Evolutionary conservation across 2,329 filamentous ascomycete species (phyloP), one percentile per base, ranked within the genome.

Genomic region (Clonostachys solani): DNA sequence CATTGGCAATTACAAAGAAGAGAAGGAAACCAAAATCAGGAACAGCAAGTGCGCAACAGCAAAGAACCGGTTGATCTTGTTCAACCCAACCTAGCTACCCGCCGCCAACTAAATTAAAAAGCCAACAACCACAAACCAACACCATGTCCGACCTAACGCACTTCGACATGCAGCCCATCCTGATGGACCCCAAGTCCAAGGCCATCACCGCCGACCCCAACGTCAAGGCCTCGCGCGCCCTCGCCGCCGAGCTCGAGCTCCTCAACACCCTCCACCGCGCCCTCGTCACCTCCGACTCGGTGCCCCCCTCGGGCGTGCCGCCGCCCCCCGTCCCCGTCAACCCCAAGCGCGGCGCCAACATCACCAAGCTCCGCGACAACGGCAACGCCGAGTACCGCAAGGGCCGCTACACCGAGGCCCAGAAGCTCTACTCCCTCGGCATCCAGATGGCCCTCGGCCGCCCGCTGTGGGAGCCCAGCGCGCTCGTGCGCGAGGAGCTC

Each of bases 321-420:
- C 91, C 92, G 6, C 87, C 92, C 0, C 94, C 94, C 0, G 79
- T 95, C 40, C 92, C 92, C 50, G 86, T 96, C 52, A 95, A 96
- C 75, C 92, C 90, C 45, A 96, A 96, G 73, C 89, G 92, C 61
- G 85, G 81, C 54, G 90, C 89, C 35, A 84, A 92, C 63, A 87
- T 99, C 68, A 82, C 77, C 69, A 97, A 97, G 72, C 84, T 97
- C 55, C 89, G 91, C 64, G 94, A 97, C 65, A 80, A 80, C 48
- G 92, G 90, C 59, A 96, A 96, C 74, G 73, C 73, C 49, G 83
- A 88, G 56, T 92, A 89, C 75, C 87, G 89, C 67, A 92, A 92
- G 68, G 79, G 79, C 57, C 78, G 83, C 56, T 83, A 87, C 70
- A 69, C 68, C 47, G 89, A 95, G 47, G 92, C 92, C 5, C 76